Conservation (phyloP, 345 rosid species). For the Lumnitzera littorea region DNA sequence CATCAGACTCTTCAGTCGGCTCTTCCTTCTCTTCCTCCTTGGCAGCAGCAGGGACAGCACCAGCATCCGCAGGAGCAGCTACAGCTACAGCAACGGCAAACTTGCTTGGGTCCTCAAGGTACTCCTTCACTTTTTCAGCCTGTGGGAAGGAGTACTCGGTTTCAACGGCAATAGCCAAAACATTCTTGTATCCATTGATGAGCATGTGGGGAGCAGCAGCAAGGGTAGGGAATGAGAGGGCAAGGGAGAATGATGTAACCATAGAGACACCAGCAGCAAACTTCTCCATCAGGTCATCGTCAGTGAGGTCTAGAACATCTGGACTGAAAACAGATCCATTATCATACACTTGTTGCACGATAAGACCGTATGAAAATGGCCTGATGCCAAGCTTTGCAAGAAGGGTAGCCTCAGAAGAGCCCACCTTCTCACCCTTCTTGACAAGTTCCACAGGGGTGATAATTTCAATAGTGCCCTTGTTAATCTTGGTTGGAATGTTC, state of each 20-base stretch:
- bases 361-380: conserved; percentile 90
- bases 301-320: conserved; percentile 75
- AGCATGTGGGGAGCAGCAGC: conserved; percentile 95
- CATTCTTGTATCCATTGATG: conserved; percentile 82
- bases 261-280: conserved; percentile 73
- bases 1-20: conserved; percentile 83
- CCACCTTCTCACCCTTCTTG: conserved; percentile 94
- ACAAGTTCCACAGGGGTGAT: conserved; percentile 89
- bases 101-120: conserved; percentile 74
- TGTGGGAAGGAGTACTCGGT: conserved; percentile 73
- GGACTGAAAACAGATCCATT: conserved; percentile 87
- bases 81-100: conserved; percentile 49
- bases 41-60: conserved; percentile 30
- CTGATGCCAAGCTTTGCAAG: conserved; percentile 83
- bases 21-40: conserved; percentile 64
- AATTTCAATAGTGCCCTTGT: conserved; percentile 98
- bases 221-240: conserved; percentile 77
- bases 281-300: conserved; percentile 69
- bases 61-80: conserved; percentile 18
- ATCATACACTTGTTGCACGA: conserved; percentile 67
- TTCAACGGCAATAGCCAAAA: conserved; percentile 55
- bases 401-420: conserved; percentile 93
- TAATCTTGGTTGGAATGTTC: conserved; percentile 94
- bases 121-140: conserved; percentile 87
- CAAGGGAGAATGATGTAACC: conserved; percentile 60